Base-by-base conservation (phyloP, 768 basidiomycete species). In the Cubamyces sp. region DNA sequence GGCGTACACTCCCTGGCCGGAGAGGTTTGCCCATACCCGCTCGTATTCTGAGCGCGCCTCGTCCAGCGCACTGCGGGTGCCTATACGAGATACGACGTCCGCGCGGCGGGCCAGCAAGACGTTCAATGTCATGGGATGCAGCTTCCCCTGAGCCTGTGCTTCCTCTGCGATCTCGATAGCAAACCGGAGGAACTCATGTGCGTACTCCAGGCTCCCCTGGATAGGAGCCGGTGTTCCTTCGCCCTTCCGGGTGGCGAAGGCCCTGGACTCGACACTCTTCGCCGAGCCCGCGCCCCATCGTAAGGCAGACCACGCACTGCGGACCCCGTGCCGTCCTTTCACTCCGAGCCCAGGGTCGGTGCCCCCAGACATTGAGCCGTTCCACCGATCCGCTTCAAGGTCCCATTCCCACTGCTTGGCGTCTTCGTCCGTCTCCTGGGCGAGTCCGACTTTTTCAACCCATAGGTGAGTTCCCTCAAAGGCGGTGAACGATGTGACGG, bases 291-390 rank as follows among this genome's bases (percentile, higher is more conserved):
- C 76, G 18, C 84, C 85, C 87, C 89, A 89, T 64, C 88, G 77
- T 60, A 84, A 80, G 0, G 84, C 83, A 75, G 87, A 85, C 89
- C 90, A 92, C 14, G 90, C 88, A 30, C 82, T 81, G 37, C 90
- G 85, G 0, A 88, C 74, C 43, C 82, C 79, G 70, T 88, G 85
- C 26, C 87, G 77, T 21, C 80, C 88, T 66, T 75, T 77, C 69
- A 83, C 79, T 2, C 88, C 87, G 9, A 92, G 75, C n/a, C 75
- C 82, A 4, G 87, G 80, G 71, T 92, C 88, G n/a, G 90, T 92
- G 49, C 90, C 91, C 5, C 86, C 87, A 34, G 41, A 49, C 16
- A 62, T 60, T 26, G 76, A 61, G 66, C 76, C 85, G 8, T 85
- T 78, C 90, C 89, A 91, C 54, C 77, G 76, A 55, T 87, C 86